Evolutionary conservation across 495 filamentous ascomycete species (phyloP).

Genomic region (Annulohypoxylon nitens): DNA sequence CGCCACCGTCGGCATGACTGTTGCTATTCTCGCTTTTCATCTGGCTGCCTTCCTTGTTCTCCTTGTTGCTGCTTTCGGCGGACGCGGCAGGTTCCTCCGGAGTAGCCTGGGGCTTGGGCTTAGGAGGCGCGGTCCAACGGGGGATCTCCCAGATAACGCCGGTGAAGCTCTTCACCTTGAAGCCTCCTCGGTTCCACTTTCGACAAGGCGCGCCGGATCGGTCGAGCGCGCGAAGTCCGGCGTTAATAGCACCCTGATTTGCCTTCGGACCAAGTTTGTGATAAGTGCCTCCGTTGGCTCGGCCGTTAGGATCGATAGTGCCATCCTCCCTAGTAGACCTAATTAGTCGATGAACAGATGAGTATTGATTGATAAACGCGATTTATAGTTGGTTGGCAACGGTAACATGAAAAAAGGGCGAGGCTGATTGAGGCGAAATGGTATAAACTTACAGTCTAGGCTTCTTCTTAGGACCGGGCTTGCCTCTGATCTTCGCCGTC

Average conservation of each 20-base stretch:
- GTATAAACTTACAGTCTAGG: constrained; percentile 81
- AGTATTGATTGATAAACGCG: constrained; percentile 7
- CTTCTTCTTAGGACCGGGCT: constrained; percentile 97
- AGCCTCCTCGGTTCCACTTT: constrained; percentile 85
- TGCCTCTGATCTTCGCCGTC: constrained; percentile 79
- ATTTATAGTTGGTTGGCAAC: constrained; percentile 3
- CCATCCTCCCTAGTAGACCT: constrained; percentile 69
- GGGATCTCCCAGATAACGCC: constrained; percentile 86
- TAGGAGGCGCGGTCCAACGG: constrained; percentile 82
- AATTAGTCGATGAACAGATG: constrained; percentile 52
- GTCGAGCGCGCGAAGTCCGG: constrained; percentile 92
- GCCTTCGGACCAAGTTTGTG: constrained; percentile 96
- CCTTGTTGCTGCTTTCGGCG: constrained; percentile 80
- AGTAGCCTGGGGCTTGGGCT: constrained; percentile 56
- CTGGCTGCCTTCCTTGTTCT: constrained; percentile 77
- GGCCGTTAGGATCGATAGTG: constrained; percentile 60
- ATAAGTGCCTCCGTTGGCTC: constrained; percentile 55
- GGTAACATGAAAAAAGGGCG: not conserved
- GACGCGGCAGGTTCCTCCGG: constrained; percentile 57
- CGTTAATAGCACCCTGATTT: constrained; percentile 98
- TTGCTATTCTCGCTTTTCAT: constrained; percentile 79
- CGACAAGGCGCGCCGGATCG: constrained; percentile 90
- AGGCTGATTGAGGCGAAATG: not conserved
- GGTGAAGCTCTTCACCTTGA: constrained; percentile 92
- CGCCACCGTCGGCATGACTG: constrained; percentile 65